Conservation (phyloP, 371 early-diverging fungal species). For the Rhizopus microsporus region DNA sequence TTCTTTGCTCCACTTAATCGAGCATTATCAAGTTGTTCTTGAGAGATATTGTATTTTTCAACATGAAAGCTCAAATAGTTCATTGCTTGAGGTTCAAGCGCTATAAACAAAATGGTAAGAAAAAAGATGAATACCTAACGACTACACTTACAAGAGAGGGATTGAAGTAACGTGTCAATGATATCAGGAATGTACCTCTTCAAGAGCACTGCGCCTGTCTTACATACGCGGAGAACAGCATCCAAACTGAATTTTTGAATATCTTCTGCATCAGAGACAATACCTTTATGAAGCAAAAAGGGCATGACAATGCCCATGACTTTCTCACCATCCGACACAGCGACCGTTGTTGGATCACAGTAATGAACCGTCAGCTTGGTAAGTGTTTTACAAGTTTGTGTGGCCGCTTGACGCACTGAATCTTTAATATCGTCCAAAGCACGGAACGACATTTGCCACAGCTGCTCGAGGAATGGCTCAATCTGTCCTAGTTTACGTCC, state of each 20-base stretch:
- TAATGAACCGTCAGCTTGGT: constrained; percentile 81
- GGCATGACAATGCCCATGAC: constrained; percentile 83
- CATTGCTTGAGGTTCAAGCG: constrained; percentile 59
- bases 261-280: constrained; percentile 85
- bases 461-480: constrained; percentile 71
- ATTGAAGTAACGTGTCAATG: constrained; percentile 76
- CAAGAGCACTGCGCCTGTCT: constrained; percentile 72
- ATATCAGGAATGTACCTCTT: constrained; percentile 75
- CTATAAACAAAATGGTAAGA: constrained; percentile 12
- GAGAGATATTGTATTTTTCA: constrained; percentile 84
- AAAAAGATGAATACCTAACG: background rate
- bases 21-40: constrained; percentile 81
- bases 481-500: constrained; percentile 70
- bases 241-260: constrained; percentile 83
- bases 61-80: constrained; percentile 92
- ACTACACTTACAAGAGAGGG: constrained; percentile 65
- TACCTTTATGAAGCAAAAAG: constrained; percentile 81
- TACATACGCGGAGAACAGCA: constrained; percentile 81
- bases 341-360: constrained; percentile 74
- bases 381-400: constrained; percentile 76
- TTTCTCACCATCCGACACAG: constrained; percentile 62
- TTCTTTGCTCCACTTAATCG: constrained; percentile 70
- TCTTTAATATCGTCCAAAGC: constrained; percentile 94
- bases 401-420: constrained; percentile 84
- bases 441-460: constrained; percentile 91